Evolutionary conservation across 257 asterid genomes (phyloP).

Genomic region (Jasminum sambac): DNA sequence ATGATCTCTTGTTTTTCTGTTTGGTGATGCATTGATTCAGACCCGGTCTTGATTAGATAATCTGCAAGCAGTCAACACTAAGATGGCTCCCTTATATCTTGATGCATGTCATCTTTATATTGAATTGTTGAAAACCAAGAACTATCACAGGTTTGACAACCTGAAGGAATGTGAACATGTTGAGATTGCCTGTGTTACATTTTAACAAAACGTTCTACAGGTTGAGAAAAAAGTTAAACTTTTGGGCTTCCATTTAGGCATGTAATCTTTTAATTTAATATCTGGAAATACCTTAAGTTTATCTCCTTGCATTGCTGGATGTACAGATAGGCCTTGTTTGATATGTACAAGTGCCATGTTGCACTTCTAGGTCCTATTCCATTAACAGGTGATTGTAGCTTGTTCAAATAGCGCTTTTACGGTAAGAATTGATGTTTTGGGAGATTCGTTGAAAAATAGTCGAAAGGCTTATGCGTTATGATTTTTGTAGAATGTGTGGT

Average conservation of each 20-base stretch:
- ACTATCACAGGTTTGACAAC: background rate
- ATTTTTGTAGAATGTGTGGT: too few relatives aligned
- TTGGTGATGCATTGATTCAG: too few relatives aligned
- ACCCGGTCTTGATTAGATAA: background rate
- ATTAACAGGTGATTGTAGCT: background rate
- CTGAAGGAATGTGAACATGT: background rate
- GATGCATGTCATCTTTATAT: background rate
- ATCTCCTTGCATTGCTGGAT: background rate
- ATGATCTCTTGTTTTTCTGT: constrained; percentile 2
- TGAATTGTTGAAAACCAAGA: background rate
- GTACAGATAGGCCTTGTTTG: too few relatives aligned
- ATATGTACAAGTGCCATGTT: too few relatives aligned
- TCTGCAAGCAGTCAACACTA: background rate
- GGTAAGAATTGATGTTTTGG: too few relatives aligned
- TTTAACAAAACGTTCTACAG: background rate
- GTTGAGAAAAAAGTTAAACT: background rate
- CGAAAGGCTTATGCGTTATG: too few relatives aligned
- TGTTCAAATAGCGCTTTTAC: too few relatives aligned
- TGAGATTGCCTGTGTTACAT: background rate
- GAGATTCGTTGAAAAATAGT: too few relatives aligned
- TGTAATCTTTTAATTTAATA: too few relatives aligned
- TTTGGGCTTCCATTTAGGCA: background rate
- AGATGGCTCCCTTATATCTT: background rate
- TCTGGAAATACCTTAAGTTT: background rate
- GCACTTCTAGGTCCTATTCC: background rate